Evolutionary conservation across 2,329 filamentous ascomycete species (phyloP).

Genomic region (Beauveria varroae): DNA sequence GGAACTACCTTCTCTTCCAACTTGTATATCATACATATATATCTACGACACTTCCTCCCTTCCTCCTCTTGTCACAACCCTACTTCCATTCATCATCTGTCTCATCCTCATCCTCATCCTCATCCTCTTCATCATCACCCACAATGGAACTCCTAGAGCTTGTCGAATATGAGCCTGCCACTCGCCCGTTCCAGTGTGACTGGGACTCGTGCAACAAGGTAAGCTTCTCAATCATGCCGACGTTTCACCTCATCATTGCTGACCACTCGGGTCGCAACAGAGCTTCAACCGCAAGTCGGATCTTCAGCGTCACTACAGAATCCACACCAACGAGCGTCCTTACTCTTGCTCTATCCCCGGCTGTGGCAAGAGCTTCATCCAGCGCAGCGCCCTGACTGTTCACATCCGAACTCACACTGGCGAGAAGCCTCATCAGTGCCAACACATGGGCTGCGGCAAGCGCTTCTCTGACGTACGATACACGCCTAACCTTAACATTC

Average conservation of each 20-base stretch:
- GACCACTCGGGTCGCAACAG: slow-evolving; percentile 29
- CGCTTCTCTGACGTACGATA: slow-evolving; percentile 60
- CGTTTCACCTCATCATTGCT: neutral
- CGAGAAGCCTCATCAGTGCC: slow-evolving; percentile 64
- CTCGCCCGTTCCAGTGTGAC: slow-evolving; percentile 56
- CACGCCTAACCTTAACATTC: neutral
- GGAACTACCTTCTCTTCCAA: neutral
- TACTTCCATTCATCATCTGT: slow-evolving; percentile 1
- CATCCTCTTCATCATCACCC: neutral
- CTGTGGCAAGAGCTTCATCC: slow-evolving; percentile 65
- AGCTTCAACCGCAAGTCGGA: slow-evolving; percentile 68
- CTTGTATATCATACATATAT: slow-evolving; percentile 6
- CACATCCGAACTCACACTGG: slow-evolving; percentile 65
- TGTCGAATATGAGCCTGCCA: slow-evolving; percentile 55
- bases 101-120: neutral
- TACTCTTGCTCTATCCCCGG: slow-evolving; percentile 53
- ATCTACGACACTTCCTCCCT: neutral
- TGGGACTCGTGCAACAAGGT: slow-evolving; percentile 58
- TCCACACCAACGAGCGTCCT: slow-evolving; percentile 64
- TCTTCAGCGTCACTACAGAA: slow-evolving; percentile 61
- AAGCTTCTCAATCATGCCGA: slow-evolving; percentile 18
- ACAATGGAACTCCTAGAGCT: slow-evolving; percentile 58
- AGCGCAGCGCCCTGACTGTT: slow-evolving; percentile 61
- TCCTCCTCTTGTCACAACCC: neutral
- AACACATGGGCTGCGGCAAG: slow-evolving; percentile 58